Evolutionary conservation across 352 stramenopile species (phyloP).

Genomic region (Nothophytophthora sp.): DNA sequence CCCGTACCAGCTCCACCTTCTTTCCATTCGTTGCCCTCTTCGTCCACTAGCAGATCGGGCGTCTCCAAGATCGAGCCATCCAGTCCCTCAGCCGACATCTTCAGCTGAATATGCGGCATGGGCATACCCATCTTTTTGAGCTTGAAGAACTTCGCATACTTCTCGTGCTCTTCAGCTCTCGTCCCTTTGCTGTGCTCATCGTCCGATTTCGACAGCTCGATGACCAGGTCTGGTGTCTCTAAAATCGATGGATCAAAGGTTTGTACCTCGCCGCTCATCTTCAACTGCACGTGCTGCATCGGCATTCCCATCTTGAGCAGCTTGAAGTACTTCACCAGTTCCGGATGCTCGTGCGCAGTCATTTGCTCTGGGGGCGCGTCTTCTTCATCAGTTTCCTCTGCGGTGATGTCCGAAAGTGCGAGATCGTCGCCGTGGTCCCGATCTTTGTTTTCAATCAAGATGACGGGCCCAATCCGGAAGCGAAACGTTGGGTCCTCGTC

Average conservation of each 20-base stretch:
- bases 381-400: conserved; percentile 72
- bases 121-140: conserved; percentile 96
- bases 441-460: conserved; percentile 74
- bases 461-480: conserved; percentile 73
- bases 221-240: conserved; percentile 76
- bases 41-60: conserved; percentile 61
- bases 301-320: conserved; percentile 84
- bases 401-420: conserved; percentile 49
- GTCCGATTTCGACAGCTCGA: conserved; percentile 82
- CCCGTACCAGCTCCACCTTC: conserved; percentile 10
- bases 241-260: conserved; percentile 61
- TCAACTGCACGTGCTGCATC: conserved; percentile 60
- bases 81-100: conserved; percentile 92
- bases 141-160: conserved; percentile 94
- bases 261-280: conserved; percentile 69
- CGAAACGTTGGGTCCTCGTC: conserved; percentile 70
- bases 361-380: conserved; percentile 33
- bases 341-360: conserved; percentile 59
- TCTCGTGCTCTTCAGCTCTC: conserved; percentile 62
- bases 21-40: conserved; percentile 63
- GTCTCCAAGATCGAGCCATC: conserved; percentile 87
- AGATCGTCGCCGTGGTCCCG: conserved; percentile 56
- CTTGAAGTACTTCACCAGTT: conserved; percentile 80
- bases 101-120: conserved; percentile 90
- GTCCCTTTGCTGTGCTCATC: conserved; percentile 54